phyloP scores from a whole-genome alignment of 2,329 filamentous ascomycete species.

The Falciphora oryzae region DNA sequence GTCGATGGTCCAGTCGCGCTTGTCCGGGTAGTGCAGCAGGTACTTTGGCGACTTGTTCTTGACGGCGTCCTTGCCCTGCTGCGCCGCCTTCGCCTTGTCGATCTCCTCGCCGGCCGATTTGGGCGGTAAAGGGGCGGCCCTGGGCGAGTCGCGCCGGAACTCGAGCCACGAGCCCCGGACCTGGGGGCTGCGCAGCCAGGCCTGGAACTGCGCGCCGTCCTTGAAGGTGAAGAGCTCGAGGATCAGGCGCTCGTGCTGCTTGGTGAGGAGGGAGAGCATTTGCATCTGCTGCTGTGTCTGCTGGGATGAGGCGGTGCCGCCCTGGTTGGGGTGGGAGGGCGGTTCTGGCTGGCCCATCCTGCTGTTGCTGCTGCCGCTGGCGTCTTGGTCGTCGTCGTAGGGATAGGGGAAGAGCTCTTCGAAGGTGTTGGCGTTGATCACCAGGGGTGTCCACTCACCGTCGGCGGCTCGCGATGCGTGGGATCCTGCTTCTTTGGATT shows the following conservation, averaged over 20 bases:
- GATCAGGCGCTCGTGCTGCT: constrained; percentile 32
- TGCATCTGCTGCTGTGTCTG: not conserved
- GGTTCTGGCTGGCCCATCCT: not conserved
- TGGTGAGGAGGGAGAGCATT: not conserved
- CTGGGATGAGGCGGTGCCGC: no score
- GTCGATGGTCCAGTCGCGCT: constrained; percentile 28
- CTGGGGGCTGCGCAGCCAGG: constrained; percentile 27
- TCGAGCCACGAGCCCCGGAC: constrained; percentile 32
- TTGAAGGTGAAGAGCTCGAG: constrained; percentile 34
- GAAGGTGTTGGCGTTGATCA: not conserved
- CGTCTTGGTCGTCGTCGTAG: not conserved
- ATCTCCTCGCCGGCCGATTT: constrained; percentile 18
- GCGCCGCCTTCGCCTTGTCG: constrained; percentile 27
- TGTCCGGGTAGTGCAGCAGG: constrained; percentile 31
- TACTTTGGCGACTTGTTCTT: constrained; percentile 23
- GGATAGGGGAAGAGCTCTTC: not conserved
- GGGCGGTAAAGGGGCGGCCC: no score
- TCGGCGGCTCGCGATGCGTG: no score
- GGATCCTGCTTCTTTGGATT: constrained; percentile 10
- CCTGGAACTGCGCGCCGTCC: constrained; percentile 26
- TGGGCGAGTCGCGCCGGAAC: constrained; percentile 21
- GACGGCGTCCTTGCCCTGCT: constrained; percentile 27
- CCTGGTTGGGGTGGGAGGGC: not conserved
- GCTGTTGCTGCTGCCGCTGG: constrained; percentile 5
- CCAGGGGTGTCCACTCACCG: not conserved